Percentiles rank a stretch among this genome's conserved stretches.
These are phyloP conservation scores for Pichia norvegensis DNA, from an alignment of 1,139 yeast species.

Conservation along the genomic window DNA sequence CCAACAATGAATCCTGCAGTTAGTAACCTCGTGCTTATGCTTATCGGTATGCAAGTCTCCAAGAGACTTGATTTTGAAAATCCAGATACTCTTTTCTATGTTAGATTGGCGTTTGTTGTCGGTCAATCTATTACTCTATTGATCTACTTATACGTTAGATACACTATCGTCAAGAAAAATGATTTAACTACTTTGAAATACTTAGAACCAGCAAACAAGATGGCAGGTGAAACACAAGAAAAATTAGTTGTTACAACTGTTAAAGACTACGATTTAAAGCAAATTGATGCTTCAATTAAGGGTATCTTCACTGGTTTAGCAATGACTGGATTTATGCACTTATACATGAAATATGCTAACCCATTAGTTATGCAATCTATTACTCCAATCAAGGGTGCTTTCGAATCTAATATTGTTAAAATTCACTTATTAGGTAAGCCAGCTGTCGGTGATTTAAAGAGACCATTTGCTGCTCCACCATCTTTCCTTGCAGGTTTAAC, in stretches of 20 bases:
- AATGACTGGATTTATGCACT: conserved; percentile 98
- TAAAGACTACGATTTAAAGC: conserved; percentile 88
- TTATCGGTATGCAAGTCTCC: conserved; percentile 94
- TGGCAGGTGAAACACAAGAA: conserved; percentile 68
- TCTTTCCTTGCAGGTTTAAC: conserved; percentile 61
- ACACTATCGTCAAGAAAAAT: conserved; percentile 62
- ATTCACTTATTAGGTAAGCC: conserved; percentile 81
- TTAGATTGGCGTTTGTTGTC: conserved; percentile 63
- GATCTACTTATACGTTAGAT: conserved; percentile 59
- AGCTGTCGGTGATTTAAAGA: conserved; percentile 85
- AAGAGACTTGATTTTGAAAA: conserved; percentile 86
- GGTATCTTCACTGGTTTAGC: conserved; percentile 84
- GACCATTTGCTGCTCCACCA: conserved; percentile 92
- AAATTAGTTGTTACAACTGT: conserved; percentile 82
- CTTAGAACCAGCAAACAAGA: conserved; percentile 77
- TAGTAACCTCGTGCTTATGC: conserved; percentile 82
- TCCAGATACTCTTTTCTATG: conserved; percentile 65
- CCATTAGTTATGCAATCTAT: conserved; percentile 94
- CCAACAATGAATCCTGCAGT: conserved; percentile 71
- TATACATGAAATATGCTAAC: conserved; percentile 96
- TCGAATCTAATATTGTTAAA: conserved; percentile 87
- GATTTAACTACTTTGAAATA: conserved; percentile 89
- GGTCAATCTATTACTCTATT: conserved; percentile 61
- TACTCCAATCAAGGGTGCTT: conserved; percentile 81
- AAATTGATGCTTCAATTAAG: conserved; percentile 71